Evolutionary conservation across 441 rosid genomes (phyloP), one percentile per base, ranked within the genome.

Genomic region (Aquilaria agallochum): DNA sequence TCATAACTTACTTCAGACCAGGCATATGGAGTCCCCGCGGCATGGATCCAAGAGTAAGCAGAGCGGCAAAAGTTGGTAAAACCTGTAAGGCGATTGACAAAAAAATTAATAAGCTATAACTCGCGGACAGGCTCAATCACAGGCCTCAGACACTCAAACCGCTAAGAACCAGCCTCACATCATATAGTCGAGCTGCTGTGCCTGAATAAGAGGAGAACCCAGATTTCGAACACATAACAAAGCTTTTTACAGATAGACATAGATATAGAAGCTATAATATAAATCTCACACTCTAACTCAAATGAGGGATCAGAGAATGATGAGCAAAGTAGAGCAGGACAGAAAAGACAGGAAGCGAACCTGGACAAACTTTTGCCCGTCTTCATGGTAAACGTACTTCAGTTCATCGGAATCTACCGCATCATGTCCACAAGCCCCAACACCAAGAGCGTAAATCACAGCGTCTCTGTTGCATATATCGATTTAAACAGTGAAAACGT

Each of bases 11-110:
- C 99, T 53, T 62, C 58, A 95, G 73, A 12, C 95, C 91, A 0
- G 95, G 98, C 13, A 89, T 68, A 59, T 50, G 52, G 32, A 66
- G 30, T 48, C 74, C 82, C 30, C 58, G 20, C 11, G 68, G 34
- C 64, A 76, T 2, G 59, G 75, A 45, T 9, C 71, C 78, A 63
- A 72, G 75, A 0, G 88, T 49, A 40, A 85, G 75, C 9, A 89
- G 67, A 32, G 97, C 74, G 70, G 88, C 81, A 88, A 92, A 85
- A 56, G 99, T 92, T 45, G 99, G 99, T 72, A 95, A 76, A 11
- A 92, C 98, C 97, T 92, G 66, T 52, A 59, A 66, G 55, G 33
- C 2, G 36, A 36, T 36, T 36, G 5, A 46, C 12, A 69, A 1
- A 20, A 20, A 20, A 20, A 20, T 20, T 20, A 20, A 20, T 60